Percentiles rank a stretch among this genome's conserved stretches.
Conservation (phyloP, 2,329 filamentous ascomycete species). For the Pezicula carpinea region DNA sequence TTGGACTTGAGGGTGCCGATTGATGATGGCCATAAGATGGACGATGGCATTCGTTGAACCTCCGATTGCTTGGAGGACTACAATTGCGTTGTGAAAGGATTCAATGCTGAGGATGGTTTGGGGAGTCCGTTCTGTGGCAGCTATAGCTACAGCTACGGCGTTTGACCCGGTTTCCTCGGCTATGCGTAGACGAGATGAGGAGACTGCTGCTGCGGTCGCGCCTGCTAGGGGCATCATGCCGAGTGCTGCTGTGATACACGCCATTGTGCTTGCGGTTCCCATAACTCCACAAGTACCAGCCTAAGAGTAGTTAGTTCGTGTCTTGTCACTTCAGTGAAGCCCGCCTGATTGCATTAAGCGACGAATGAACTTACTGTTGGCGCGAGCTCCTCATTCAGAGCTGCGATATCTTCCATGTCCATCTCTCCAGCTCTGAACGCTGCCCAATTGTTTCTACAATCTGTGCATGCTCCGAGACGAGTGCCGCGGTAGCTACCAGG, state of each 20-base stretch:
- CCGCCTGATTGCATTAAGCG: neutral
- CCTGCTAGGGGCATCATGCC: slow-evolving; percentile 48
- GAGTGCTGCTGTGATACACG: slow-evolving; percentile 45
- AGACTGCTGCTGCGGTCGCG: slow-evolving; percentile 49
- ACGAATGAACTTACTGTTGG: slow-evolving; percentile 49
- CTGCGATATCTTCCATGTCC: slow-evolving; percentile 67
- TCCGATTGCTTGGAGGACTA: slow-evolving; percentile 38
- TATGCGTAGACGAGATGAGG: slow-evolving; percentile 39
- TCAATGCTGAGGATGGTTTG: slow-evolving; percentile 40
- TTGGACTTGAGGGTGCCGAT: slow-evolving; percentile 42
- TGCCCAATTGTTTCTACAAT: slow-evolving; percentile 72
- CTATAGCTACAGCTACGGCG: slow-evolving; percentile 38
- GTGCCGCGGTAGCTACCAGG: slow-evolving; percentile 61
- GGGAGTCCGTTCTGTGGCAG: slow-evolving; percentile 34
- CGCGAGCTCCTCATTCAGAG: slow-evolving; percentile 67
- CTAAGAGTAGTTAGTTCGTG: slow-evolving; percentile 7
- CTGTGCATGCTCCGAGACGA: slow-evolving; percentile 68
- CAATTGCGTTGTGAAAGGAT: slow-evolving; percentile 43
- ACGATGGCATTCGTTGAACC: slow-evolving; percentile 39
- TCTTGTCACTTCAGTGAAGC: too few species aligned
- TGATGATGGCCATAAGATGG: slow-evolving; percentile 40
- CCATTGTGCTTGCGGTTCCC: slow-evolving; percentile 54
- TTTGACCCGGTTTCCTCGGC: slow-evolving; percentile 48
- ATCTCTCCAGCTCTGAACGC: slow-evolving; percentile 59
- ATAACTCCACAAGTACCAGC: slow-evolving; percentile 51